phyloP scores from a whole-genome alignment of 2,329 filamentous ascomycete species.

The Colletotrichum kahawae region DNA sequence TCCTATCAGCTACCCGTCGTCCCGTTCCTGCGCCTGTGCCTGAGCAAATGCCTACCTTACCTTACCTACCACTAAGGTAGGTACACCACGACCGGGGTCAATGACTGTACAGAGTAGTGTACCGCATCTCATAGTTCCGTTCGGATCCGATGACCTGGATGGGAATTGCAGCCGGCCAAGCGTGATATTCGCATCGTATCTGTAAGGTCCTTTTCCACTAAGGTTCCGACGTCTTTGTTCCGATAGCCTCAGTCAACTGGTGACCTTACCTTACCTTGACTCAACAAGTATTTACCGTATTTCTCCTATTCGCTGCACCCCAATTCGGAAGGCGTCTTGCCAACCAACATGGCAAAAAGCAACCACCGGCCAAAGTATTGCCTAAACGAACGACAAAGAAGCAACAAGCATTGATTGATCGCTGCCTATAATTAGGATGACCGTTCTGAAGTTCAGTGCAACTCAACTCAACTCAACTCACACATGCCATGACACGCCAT shows the following conservation, averaged over 20 bases:
- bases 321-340: background rate
- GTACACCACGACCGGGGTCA: too few relatives aligned
- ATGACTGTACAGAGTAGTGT: background rate
- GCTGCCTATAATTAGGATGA: background rate
- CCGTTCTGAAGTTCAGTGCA: background rate
- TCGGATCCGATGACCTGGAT: slow-evolving; percentile 6
- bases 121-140: background rate
- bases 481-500: background rate
- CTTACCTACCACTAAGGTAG: too few relatives aligned
- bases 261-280: background rate
- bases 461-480: background rate
- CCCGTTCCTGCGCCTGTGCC: background rate
- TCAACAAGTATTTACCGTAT: background rate
- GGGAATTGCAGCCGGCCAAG: background rate
- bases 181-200: background rate
- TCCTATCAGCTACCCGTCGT: background rate
- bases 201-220: background rate
- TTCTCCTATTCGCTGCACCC: background rate
- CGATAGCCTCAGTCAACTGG: background rate
- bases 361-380: background rate
- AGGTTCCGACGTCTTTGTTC: background rate
- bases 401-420: background rate
- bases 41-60: background rate
- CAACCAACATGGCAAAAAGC: background rate
- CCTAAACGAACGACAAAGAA: background rate